Percentiles rank a stretch among this genome's conserved stretches.
phyloP scores from a whole-genome alignment of 305 asterid genomes.

The Plantago lanceolata region DNA sequence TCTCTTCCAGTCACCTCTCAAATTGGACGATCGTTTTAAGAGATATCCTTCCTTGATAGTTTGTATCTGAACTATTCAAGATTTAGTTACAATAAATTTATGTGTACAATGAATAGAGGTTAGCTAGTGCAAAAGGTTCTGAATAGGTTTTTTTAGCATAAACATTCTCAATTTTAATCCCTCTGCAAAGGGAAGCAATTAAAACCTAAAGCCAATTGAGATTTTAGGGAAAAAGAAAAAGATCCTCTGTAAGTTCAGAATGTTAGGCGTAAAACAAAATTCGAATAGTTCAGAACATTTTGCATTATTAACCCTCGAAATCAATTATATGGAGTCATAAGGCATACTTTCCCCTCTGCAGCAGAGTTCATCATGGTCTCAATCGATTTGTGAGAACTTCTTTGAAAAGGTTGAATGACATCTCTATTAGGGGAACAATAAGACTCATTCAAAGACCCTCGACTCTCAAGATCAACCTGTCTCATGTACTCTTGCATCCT shows the following conservation, averaged over 20 bases:
- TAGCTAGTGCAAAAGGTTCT: background rate
- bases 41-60: constrained; percentile 83
- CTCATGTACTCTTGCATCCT: constrained; percentile 73
- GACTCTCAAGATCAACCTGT: constrained; percentile 62
- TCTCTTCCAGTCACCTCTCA: constrained; percentile 79
- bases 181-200: too few species aligned
- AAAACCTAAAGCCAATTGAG: too few species aligned
- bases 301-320: too few species aligned
- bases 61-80: constrained; percentile 85
- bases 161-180: too few species aligned
- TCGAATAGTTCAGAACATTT: too few species aligned
- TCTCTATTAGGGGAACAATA: constrained; percentile 41
- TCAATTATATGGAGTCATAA: constrained; percentile 10
- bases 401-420: constrained; percentile 41
- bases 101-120: constrained; percentile 16
- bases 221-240: background rate
- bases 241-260: too few species aligned
- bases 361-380: constrained; percentile 81
- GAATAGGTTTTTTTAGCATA: too few species aligned
- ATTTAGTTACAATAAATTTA: constrained; percentile 30
- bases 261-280: too few species aligned
- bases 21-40: constrained; percentile 68
- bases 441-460: constrained; percentile 34
- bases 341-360: constrained; percentile 78
- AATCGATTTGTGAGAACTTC: constrained; percentile 67